phyloP scores from a whole-genome alignment of 2,329 filamentous ascomycete species.

The Cercospora brassicicola region DNA sequence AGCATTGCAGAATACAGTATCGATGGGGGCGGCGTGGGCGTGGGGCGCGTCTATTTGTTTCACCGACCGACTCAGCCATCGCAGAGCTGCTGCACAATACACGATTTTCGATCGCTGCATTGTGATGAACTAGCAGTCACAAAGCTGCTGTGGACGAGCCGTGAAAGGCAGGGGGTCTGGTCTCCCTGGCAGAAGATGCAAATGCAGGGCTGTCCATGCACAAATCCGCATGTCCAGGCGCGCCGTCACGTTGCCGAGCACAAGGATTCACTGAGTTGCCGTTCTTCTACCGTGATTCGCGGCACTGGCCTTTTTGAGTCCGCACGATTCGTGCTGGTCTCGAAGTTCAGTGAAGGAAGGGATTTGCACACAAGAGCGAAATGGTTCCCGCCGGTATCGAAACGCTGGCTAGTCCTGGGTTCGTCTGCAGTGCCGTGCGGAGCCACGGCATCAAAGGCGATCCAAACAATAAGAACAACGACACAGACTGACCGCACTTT shows the following conservation, averaged over 20 bases:
- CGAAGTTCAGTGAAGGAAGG: not conserved
- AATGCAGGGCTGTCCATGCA: slow-evolving; percentile 1
- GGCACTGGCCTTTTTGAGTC: not conserved
- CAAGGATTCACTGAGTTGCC: not conserved
- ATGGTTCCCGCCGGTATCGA: not conserved
- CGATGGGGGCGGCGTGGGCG: not conserved
- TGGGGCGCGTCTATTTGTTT: not conserved
- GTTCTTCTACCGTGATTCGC: slow-evolving; percentile 12
- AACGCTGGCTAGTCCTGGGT: not conserved
- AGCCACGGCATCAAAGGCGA: not conserved
- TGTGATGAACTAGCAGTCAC: not conserved
- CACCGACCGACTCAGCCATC: not conserved
- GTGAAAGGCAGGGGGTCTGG: not conserved
- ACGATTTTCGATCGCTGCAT: not conserved
- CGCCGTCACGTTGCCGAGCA: slow-evolving; percentile 8
- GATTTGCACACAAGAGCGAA: not conserved
- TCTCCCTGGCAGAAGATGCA: slow-evolving; percentile 2
- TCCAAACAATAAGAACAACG: not conserved
- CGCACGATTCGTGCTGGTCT: slow-evolving; percentile 3
- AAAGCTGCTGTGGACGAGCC: not conserved
- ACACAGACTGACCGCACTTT: slow-evolving; percentile 1
- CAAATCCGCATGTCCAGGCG: slow-evolving; percentile 1
- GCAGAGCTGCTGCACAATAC: not conserved
- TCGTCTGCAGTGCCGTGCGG: not conserved
- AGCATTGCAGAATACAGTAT: not conserved